phyloP scores from a whole-genome alignment of 345 rosid species.

The Passiflora organensis region DNA sequence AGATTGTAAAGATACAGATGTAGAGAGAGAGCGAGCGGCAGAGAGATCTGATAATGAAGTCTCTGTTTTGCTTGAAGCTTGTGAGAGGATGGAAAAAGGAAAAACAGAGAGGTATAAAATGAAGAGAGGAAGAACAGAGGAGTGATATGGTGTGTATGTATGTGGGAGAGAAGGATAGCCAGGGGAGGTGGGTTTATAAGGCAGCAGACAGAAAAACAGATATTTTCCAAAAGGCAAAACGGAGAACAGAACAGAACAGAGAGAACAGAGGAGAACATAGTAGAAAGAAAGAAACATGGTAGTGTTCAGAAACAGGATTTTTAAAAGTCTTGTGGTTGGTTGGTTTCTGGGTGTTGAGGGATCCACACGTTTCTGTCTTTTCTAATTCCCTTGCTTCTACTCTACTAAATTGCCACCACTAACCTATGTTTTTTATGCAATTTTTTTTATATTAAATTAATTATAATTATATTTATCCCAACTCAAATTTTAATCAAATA shows the following conservation, averaged over 20 bases:
- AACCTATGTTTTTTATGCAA: too few species aligned
- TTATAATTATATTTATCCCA: too few species aligned
- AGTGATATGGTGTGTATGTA: background rate
- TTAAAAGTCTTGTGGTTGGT: constrained; percentile 27
- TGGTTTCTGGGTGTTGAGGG: constrained; percentile 14
- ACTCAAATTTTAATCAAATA: too few species aligned
- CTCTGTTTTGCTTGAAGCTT: background rate
- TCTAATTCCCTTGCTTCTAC: constrained; percentile 35
- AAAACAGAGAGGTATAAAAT: too few species aligned
- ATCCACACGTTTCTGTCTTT: constrained; percentile 33
- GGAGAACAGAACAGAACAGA: background rate
- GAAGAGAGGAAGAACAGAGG: too few species aligned
- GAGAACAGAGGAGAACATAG: background rate
- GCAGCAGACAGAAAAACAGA: constrained; percentile 20
- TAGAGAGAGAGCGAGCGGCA: constrained; percentile 29
- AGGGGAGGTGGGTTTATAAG: constrained; percentile 26
- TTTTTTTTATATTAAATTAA: too few species aligned
- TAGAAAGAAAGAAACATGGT: too few species aligned
- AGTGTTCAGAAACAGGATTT: constrained; percentile 16
- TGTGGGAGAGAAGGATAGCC: background rate
- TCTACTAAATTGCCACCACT: constrained; percentile 18
- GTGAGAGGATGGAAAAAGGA: too few species aligned
- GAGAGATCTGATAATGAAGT: background rate
- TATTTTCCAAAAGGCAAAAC: background rate
- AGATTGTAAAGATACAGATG: too few species aligned